Evolutionary conservation across 208 protist genomes (phyloP).

Genomic region (Leishmania tarentolae): DNA sequence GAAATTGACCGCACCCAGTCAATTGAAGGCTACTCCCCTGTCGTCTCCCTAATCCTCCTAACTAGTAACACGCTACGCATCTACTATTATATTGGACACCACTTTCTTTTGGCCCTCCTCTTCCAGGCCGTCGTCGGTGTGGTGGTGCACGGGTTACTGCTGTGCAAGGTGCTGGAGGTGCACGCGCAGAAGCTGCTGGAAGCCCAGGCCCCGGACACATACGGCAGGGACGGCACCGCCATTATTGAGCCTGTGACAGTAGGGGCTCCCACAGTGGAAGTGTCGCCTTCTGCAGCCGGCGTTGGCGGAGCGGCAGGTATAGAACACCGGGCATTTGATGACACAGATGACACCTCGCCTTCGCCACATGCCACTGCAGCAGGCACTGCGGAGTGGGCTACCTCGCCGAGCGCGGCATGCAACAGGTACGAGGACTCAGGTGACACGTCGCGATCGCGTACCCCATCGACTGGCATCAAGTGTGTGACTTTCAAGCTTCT

Average conservation of each 20-base stretch:
- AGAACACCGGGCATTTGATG: neutral
- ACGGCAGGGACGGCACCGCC: neutral
- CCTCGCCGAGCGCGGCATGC: neutral
- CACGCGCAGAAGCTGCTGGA: slow-evolving; percentile 25
- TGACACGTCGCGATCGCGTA: neutral
- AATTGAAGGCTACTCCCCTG: slow-evolving; percentile 60
- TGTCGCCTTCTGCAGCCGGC: neutral
- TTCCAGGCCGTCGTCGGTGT: slow-evolving; percentile 65
- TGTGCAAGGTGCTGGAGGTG: slow-evolving; percentile 54
- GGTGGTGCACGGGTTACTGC: slow-evolving; percentile 50
- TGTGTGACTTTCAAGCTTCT: neutral
- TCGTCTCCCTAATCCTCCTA: slow-evolving; percentile 80
- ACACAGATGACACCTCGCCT: neutral
- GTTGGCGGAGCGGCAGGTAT: neutral
- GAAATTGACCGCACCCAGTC: slow-evolving; percentile 44
- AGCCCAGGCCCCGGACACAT: slow-evolving; percentile 9
- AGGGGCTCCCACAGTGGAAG: neutral
- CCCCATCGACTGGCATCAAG: neutral
- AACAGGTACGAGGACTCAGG: neutral
- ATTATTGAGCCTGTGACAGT: neutral
- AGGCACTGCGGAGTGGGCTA: neutral
- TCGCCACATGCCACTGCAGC: neutral
- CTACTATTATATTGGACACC: slow-evolving; percentile 70
- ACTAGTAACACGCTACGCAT: slow-evolving; percentile 80
- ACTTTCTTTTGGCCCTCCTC: slow-evolving; percentile 62